Evolutionary conservation across 148 eudicot genomes (phyloP), one percentile per base, ranked within the genome.

Genomic region (Dysphania ambrosioides): DNA sequence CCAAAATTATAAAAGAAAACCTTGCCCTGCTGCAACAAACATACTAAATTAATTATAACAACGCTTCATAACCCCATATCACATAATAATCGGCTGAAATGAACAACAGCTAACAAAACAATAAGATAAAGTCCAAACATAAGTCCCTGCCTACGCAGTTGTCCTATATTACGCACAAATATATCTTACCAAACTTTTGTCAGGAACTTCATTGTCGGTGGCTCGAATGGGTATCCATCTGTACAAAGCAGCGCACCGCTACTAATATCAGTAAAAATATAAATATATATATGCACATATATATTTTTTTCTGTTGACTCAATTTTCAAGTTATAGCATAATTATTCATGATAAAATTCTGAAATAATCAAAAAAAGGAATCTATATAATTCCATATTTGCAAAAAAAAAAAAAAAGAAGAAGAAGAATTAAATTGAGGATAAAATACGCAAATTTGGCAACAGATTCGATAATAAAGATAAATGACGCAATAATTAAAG

Each of bases 151-250:
- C n/a, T n/a, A n/a, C n/a, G n/a, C n/a, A n/a, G n/a, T n/a, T n/a
- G n/a, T n/a, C n/a, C n/a, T n/a, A n/a, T n/a, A n/a, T n/a, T n/a
- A 31, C 1, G 6, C 1, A 57, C 7, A 32, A 27, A 75, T 1
- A 69, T 21, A 34, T 35, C 91, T 78, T 92, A 94, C 98, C 93
- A 95, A 62, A 95, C 98, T 85, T 92, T 87, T 2, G 96, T 92
- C 49, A 86, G 32, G 72, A 92, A 91, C 49, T 81, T 84, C 98
- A 95, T 92, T 82, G 85, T 83, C 3, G 98, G 96, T 44, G 97
- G 93, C 88, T 90, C 98, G 69, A 92, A 95, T 27, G 97, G 98
- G 60, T 92, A 95, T 31, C 93, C 96, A 87, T 84, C 97, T 95
- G 98, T 80, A 81, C 82, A 49, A 63, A 59, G 49, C 34, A 62